phyloP scores from a whole-genome alignment of 2,329 filamentous ascomycete species.

The Verticillium isaacii region DNA sequence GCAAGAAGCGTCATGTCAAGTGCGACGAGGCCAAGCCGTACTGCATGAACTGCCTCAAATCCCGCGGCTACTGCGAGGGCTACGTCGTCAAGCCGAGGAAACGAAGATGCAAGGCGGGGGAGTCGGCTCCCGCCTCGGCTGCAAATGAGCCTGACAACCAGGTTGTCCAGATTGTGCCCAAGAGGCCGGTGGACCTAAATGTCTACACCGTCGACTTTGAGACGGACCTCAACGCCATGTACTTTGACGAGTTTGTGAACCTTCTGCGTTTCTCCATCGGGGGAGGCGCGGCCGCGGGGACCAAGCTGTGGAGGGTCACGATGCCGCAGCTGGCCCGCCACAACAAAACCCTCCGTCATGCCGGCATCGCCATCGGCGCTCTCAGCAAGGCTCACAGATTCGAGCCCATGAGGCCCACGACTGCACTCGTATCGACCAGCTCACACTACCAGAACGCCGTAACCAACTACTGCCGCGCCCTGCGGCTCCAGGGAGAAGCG shows the following conservation, averaged over 20 bases:
- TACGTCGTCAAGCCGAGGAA: conserved; percentile 11
- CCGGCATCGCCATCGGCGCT: conserved; percentile 35
- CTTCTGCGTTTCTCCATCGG: conserved; percentile 6
- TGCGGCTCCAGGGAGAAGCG: conserved; percentile 32
- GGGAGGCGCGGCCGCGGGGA: neutral
- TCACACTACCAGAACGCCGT: conserved; percentile 31
- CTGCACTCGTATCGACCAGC: neutral
- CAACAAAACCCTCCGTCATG: conserved; percentile 25
- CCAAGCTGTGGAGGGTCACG: conserved; percentile 31
- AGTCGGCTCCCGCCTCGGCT: neutral
- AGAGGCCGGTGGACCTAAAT: conserved; percentile 6
- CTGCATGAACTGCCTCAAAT: conserved; percentile 30
- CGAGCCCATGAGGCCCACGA: neutral
- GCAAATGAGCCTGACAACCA: neutral
- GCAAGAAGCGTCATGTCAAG: conserved; percentile 31
- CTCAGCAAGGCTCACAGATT: conserved; percentile 23
- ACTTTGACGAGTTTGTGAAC: conserved; percentile 13
- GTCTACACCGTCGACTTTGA: conserved; percentile 11
- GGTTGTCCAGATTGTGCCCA: neutral
- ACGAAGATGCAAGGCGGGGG: neutral
- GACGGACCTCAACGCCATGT: conserved; percentile 9
- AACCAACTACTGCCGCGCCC: conserved; percentile 33
- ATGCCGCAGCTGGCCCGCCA: conserved; percentile 15
- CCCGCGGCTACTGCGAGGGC: conserved; percentile 12
- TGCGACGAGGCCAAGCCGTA: conserved; percentile 36